Evolutionary conservation across 2,329 filamentous ascomycete species (phyloP).

Genomic region (Calonectria leucothoes): DNA sequence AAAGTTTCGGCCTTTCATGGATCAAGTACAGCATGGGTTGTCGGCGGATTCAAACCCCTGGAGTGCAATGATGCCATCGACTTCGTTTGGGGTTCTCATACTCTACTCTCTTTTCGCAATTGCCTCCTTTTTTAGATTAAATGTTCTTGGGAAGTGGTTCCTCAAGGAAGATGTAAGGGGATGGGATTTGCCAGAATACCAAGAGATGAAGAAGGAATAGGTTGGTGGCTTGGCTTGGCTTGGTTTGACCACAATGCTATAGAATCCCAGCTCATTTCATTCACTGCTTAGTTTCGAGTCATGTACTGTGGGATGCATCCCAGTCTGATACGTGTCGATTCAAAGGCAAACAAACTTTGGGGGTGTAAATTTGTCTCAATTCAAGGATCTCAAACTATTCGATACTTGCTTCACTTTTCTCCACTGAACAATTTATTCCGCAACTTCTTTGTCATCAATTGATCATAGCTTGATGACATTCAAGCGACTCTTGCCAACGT

Average conservation of each 20-base stretch:
- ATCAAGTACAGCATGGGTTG: conserved; percentile 15
- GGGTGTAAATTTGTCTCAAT: background rate
- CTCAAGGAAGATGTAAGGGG: conserved; percentile 5
- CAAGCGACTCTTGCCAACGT: background rate
- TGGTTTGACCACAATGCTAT: background rate
- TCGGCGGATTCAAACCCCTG: background rate
- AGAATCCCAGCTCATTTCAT: background rate
- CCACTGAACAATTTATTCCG: background rate
- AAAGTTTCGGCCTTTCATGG: conserved; percentile 18
- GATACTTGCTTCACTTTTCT: background rate
- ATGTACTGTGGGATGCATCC: too few relatives aligned
- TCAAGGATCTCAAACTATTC: background rate
- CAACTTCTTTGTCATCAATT: background rate
- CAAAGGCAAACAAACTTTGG: too few relatives aligned
- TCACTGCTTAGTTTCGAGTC: too few relatives aligned
- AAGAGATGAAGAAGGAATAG: conserved; percentile 6
- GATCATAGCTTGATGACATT: background rate
- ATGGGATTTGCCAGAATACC: conserved; percentile 16
- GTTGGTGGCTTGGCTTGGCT: background rate
- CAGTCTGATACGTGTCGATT: too few relatives aligned
- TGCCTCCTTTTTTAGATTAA: conserved; percentile 3
- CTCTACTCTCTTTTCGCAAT: conserved; percentile 4
- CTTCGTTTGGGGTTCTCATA: background rate
- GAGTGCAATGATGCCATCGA: conserved; percentile 10
- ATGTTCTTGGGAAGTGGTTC: conserved; percentile 5